Evolutionary conservation across 768 basidiomycete species (phyloP).

Genomic region (Naematelia encephala): DNA sequence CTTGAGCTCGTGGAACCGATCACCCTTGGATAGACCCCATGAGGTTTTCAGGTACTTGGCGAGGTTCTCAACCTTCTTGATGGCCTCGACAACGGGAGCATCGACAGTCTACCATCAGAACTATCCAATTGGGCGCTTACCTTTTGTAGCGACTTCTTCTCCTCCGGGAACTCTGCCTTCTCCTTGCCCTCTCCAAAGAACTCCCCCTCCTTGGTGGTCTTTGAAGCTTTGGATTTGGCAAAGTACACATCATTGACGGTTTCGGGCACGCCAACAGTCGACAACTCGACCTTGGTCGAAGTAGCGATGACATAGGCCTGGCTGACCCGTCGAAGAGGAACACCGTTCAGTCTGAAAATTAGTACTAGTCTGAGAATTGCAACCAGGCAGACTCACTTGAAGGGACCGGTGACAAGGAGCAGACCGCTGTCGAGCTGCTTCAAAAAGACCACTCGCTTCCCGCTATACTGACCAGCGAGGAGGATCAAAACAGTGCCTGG

Average conservation of each 20-base stretch:
- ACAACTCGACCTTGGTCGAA: constrained; percentile 84
- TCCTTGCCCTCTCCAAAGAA: constrained; percentile 93
- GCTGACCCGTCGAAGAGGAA: constrained; percentile 94
- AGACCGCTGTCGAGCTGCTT: constrained; percentile 86
- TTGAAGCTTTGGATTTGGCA: constrained; percentile 69
- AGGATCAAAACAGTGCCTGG: constrained; percentile 94
- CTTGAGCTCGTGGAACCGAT: constrained; percentile 89
- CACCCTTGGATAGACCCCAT: constrained; percentile 94
- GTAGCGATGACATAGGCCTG: constrained; percentile 99
- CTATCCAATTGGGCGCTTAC: constrained; percentile 56
- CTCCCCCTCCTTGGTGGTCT: constrained; percentile 85
- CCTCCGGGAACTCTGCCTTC: constrained; percentile 79
- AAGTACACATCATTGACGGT: constrained; percentile 96
- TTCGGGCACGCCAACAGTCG: constrained; percentile 62
- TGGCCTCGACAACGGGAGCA: constrained; percentile 65
- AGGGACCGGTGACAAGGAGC: constrained; percentile 93
- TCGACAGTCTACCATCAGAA: constrained; percentile 34
- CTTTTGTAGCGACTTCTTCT: constrained; percentile 90
- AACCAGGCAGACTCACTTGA: constrained; percentile 57
- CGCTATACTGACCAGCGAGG: constrained; percentile 94
- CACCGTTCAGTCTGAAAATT: constrained; percentile 69
- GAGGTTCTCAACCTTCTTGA: constrained; percentile 88
- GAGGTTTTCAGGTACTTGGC: constrained; percentile 86
- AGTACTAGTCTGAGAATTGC: not conserved
- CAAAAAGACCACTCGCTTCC: constrained; percentile 97